These are phyloP conservation scores for Lanmaoa pseudosensibilis DNA, from an alignment of 768 basidiomycete species.

Conservation along the genomic window DNA sequence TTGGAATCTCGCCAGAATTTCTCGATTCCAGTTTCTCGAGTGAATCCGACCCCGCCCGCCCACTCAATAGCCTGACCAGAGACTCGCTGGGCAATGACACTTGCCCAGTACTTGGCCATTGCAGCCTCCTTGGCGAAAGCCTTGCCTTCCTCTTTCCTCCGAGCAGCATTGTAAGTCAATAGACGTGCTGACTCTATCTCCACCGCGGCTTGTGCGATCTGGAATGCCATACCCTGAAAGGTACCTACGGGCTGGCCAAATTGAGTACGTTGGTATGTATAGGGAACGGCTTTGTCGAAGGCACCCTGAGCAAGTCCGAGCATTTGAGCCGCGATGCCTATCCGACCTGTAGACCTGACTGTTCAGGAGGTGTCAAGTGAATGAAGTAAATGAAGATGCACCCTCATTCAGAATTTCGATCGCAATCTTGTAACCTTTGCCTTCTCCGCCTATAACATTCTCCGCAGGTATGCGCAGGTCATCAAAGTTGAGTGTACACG, in stretches of 20 bases:
- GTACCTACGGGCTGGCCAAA: conserved; percentile 93
- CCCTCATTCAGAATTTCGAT: conserved; percentile 97
- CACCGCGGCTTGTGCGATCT: conserved; percentile 86
- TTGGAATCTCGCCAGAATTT: conserved; percentile 97
- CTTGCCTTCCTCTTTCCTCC: conserved; percentile 88
- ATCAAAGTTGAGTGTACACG: conserved; percentile 93
- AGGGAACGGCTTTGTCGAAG: conserved; percentile 93
- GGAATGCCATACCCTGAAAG: conserved; percentile 96
- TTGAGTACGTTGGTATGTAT: conserved; percentile 91
- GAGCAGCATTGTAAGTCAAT: conserved; percentile 94
- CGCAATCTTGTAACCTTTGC: conserved; percentile 94
- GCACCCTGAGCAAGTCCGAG: conserved; percentile 96
- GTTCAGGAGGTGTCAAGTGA: not conserved
- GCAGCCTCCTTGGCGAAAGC: conserved; percentile 92
- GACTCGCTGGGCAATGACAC: conserved; percentile 85
- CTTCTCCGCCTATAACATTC: conserved; percentile 90
- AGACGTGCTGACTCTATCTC: conserved; percentile 90
- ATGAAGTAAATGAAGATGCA: conserved; percentile 10
- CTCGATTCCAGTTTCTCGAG: conserved; percentile 92
- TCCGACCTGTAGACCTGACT: conserved; percentile 54
- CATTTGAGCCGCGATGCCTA: conserved; percentile 99
- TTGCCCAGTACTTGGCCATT: conserved; percentile 95
- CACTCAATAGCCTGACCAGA: conserved; percentile 92
- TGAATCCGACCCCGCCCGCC: conserved; percentile 92
- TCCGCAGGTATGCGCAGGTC: conserved; percentile 82